A percentile compares a stretch with the other conserved stretches of the same genome.
These are phyloP conservation scores for Aspergillus kassunensis DNA, from an alignment of 495 filamentous ascomycete genomes.

Conservation along the genomic window DNA sequence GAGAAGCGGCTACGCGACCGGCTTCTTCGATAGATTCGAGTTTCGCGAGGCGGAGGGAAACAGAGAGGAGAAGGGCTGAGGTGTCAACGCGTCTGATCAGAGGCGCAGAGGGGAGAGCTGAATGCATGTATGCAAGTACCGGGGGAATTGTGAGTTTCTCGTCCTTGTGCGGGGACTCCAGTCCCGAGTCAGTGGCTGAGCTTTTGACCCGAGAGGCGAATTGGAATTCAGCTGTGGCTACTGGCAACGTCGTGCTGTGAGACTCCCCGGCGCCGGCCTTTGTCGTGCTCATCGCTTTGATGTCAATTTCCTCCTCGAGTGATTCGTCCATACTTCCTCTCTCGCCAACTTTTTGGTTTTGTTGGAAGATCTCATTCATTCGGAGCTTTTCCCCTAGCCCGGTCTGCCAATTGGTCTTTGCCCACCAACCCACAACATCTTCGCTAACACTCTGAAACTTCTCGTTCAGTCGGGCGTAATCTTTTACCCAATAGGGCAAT, in stretches of 20 bases:
- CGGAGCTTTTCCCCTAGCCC: conserved; percentile 74
- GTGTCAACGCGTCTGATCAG: conserved; percentile 87
- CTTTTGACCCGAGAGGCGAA: conserved; percentile 44
- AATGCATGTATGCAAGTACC: conserved; percentile 74
- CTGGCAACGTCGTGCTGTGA: conserved; percentile 1
- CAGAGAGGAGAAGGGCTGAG: conserved; percentile 68
- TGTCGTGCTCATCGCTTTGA: conserved; percentile 59
- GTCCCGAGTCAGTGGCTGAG: conserved; percentile 11
- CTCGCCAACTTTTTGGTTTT: conserved; percentile 29
- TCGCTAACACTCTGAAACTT: conserved; percentile 82
- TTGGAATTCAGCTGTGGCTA: conserved; percentile 19
- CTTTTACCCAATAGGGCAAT: conserved; percentile 85
- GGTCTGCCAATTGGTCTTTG: conserved; percentile 85
- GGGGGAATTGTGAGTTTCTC: conserved; percentile 54
- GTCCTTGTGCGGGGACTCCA: conserved; percentile 14
- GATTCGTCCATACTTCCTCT: conserved; percentile 39
- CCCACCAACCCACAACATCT: conserved; percentile 92
- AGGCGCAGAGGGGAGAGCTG: conserved; percentile 44
- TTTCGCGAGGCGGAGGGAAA: conserved; percentile 84
- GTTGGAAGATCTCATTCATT: conserved; percentile 59
- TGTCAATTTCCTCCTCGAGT: conserved; percentile 58
- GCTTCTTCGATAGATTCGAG: conserved; percentile 63
- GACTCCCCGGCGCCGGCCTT: conserved; percentile 23
- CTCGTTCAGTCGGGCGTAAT: conserved; percentile 74
- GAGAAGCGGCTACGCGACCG: conserved; percentile 53